Percentiles rank a stretch among this genome's conserved stretches.
Evolutionary conservation across 306 rosid genomes (phyloP).

Genomic region (Delonix regia): DNA sequence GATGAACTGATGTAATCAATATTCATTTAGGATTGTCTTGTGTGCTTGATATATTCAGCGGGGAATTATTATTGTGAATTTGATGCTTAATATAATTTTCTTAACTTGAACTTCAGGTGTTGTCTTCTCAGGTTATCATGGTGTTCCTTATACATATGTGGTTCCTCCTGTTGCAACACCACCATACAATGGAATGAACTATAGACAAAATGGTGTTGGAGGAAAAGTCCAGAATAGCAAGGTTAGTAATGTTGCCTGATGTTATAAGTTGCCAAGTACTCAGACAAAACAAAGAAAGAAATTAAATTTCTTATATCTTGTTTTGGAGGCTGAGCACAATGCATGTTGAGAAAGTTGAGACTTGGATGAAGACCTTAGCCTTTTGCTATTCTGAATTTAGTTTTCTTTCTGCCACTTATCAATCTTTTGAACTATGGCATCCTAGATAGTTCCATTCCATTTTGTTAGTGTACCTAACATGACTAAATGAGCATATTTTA

Average conservation of each 20-base stretch:
- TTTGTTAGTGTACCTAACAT: background rate
- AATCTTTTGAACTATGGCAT: background rate
- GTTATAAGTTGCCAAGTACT: slow-evolving; percentile 14
- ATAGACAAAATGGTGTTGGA: slow-evolving; percentile 61
- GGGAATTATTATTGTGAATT: slow-evolving; percentile 25
- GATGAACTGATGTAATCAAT: slow-evolving; percentile 19
- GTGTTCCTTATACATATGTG: slow-evolving; percentile 51
- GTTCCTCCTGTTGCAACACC: slow-evolving; percentile 66
- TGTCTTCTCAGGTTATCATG: slow-evolving; percentile 57
- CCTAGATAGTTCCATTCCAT: background rate
- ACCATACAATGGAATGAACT: slow-evolving; percentile 54
- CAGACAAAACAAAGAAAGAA: background rate
- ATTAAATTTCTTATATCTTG: slow-evolving; percentile 9
- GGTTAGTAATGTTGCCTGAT: slow-evolving; percentile 52
- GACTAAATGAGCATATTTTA: background rate
- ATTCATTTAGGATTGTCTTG: slow-evolving; percentile 11
- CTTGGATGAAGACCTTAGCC: background rate
- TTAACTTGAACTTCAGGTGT: slow-evolving; percentile 48
- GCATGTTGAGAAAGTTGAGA: slow-evolving; percentile 12
- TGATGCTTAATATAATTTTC: slow-evolving; percentile 44
- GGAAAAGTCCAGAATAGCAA: slow-evolving; percentile 70
- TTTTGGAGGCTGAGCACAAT: slow-evolving; percentile 18
- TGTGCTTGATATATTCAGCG: background rate
- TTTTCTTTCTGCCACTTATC: slow-evolving; percentile 2
- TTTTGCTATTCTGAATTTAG: background rate